These are phyloP conservation scores for Candida mattraensis DNA, from an alignment of 805 yeast species.

Conservation along the genomic window DNA sequence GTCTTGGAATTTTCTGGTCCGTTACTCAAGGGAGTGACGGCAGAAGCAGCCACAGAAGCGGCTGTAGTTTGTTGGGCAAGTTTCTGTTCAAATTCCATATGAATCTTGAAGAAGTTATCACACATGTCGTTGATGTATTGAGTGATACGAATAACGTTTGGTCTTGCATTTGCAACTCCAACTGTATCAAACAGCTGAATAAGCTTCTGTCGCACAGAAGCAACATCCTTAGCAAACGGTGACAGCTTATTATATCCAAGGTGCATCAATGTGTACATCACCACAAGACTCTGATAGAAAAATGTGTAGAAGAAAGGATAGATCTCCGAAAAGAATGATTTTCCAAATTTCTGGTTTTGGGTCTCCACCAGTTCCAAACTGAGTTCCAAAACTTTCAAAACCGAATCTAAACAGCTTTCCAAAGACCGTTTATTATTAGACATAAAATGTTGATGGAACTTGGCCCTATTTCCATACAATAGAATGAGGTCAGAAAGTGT, in stretches of 20 bases:
- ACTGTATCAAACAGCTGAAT: conserved; percentile 31
- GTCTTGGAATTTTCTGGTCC: too few species aligned
- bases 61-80: conserved; percentile 1
- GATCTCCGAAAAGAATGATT: conserved; percentile 34
- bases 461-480: conserved; percentile 50
- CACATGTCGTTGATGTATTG: conserved; percentile 35
- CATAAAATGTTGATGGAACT: conserved; percentile 52
- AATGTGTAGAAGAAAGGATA: conserved; percentile 51
- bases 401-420: conserved; percentile 39
- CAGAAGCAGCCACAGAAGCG: too few species aligned
- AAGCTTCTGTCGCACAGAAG: conserved; percentile 28
- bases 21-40: too few species aligned
- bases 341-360: conserved; percentile 34
- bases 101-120: conserved; percentile 28
- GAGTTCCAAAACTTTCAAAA: conserved; percentile 38
- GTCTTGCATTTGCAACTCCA: conserved; percentile 29
- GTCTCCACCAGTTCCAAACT: conserved; percentile 35
- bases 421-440: conserved; percentile 36
- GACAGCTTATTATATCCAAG: conserved; percentile 37
- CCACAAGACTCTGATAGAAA: conserved; percentile 52
- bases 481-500: conserved; percentile 45
- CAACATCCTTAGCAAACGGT: conserved; percentile 27
- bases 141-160: conserved; percentile 31
- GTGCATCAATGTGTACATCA: conserved; percentile 48
- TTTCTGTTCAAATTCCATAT: conserved; percentile 11